Base-by-base conservation (phyloP, 2,329 filamentous ascomycete species). In the Purpureocillium takamizusanense region DNA sequence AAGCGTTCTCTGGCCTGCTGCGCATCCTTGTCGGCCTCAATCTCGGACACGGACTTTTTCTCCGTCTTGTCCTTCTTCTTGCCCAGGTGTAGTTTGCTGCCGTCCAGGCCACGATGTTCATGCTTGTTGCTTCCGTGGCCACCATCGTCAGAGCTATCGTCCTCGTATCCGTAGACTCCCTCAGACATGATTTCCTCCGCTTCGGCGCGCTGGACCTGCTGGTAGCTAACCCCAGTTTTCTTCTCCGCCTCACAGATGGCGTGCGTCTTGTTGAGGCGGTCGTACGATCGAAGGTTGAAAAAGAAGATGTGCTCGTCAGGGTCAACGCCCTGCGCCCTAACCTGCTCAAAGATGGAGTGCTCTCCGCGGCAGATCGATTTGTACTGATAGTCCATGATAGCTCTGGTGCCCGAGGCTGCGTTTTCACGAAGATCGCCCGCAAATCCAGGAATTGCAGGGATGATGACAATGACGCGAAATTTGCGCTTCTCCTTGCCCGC, bases 351-450 rank as follows among this genome's bases (percentile, higher is more conserved):
- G 37, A 98, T 97, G 4, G 87, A 95, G 55, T 97, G 72, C 46
- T 94, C 83, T 6, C 92, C 92, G 33, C 92, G 82, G 53, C 83
- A 86, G 47, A 98, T 94, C 0, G 87, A 94, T 62, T 94, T 94
- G 70, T 92, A 98, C 57, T 97, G 92, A 54, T 95, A 97, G 57
- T 97, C 89, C 87, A 98, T 97, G 52, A 97, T 98, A 10, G 89
- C 90, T 35, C 87, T 67, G 0, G 90, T 97, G 9, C 90, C 90
- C 1, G 78, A 77, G 0, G 90, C 90, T 15, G 84, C 87, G 50
- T 86, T 80, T 11, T 88, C 79, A 40, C 89, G 72, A 23, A 98
- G 70, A 54, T 97, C 90, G 33, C 90, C 90, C 0, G 90, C 89
- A 51, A 98, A 98, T 0, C 90, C 92, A 7, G 92, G 90, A 41